Percentiles rank a stretch among this genome's conserved stretches.
Conservation (phyloP, 148 eudicot genomes). For the Dianthus caryophyllus region DNA sequence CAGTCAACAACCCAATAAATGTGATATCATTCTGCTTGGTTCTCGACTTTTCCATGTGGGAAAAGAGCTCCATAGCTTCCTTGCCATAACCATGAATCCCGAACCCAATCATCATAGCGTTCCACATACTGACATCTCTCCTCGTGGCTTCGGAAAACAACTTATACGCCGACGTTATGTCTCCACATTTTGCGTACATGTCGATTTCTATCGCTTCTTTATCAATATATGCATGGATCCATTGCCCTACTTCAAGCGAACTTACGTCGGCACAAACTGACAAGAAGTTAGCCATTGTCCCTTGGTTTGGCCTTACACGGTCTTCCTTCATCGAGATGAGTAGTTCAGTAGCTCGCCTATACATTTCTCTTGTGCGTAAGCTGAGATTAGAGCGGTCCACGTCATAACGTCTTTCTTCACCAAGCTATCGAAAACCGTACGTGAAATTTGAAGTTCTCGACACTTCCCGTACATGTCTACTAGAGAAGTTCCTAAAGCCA, state of each 20-base stretch:
- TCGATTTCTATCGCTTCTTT: conserved; percentile 26
- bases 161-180: conserved; percentile 22
- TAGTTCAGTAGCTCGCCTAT: conserved; percentile 24
- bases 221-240: conserved; percentile 29
- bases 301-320: conserved; percentile 27
- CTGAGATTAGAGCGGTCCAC: conserved; percentile 32
- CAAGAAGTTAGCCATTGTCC: conserved; percentile 32
- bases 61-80: conserved; percentile 31
- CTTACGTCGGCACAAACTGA: conserved; percentile 32
- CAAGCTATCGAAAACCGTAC: conserved; percentile 24
- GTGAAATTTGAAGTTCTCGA: conserved; percentile 14
- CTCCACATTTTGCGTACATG: conserved; percentile 40
- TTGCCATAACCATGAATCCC: conserved; percentile 30
- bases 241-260: conserved; percentile 32
- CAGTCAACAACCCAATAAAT: conserved; percentile 33
- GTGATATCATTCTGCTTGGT: conserved; percentile 29
- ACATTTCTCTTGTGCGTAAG: conserved; percentile 24
- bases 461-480: conserved; percentile 41
- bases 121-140: conserved; percentile 33
- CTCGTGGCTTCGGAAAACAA: conserved; percentile 24
- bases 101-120: conserved; percentile 30
- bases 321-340: conserved; percentile 26
- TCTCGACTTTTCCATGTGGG: conserved; percentile 18
- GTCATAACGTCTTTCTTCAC: conserved; percentile 27
- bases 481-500: conserved; percentile 31